Evolutionary conservation across 2,329 filamentous ascomycete species (phyloP).

Genomic region (Thielaviopsis populi): DNA sequence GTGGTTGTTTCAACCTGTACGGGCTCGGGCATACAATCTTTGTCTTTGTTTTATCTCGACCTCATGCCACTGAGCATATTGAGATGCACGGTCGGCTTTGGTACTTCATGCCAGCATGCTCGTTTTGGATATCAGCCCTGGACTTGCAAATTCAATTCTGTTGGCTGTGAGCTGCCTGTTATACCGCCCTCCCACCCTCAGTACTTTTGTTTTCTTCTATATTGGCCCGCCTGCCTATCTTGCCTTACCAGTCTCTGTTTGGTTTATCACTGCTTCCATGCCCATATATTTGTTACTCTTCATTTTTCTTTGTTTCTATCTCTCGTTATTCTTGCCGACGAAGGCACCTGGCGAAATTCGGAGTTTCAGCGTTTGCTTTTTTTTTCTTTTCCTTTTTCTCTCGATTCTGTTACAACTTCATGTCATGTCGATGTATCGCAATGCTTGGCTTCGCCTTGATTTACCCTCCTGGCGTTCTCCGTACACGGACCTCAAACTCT

Average conservation of each 20-base stretch:
- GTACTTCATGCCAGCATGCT: not conserved
- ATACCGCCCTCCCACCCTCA: not conserved
- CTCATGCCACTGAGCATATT: not conserved
- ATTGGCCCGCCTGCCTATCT: not conserved
- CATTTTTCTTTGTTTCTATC: conserved; percentile 2
- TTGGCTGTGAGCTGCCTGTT: not conserved
- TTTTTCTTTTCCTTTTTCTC: not conserved
- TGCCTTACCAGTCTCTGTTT: not conserved
- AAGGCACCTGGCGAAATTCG: not conserved
- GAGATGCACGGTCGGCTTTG: not conserved
- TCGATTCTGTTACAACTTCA: not conserved
- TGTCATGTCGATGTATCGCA: not conserved
- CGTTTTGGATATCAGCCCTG: not conserved
- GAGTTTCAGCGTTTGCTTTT: conserved; percentile 7
- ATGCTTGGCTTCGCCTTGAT: not conserved
- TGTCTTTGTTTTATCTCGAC: conserved; percentile 6
- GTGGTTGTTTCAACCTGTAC: not conserved
- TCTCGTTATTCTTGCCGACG: conserved; percentile 1
- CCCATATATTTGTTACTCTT: not conserved
- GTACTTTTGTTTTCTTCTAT: not conserved
- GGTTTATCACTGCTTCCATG: not conserved
- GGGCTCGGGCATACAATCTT: not conserved
- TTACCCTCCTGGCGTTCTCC: not conserved
- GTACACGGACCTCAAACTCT: not conserved
- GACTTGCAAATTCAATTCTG: not conserved